Conservation (phyloP, 2,329 filamentous ascomycete genomes). For the Westerdykella ornata region DNA sequence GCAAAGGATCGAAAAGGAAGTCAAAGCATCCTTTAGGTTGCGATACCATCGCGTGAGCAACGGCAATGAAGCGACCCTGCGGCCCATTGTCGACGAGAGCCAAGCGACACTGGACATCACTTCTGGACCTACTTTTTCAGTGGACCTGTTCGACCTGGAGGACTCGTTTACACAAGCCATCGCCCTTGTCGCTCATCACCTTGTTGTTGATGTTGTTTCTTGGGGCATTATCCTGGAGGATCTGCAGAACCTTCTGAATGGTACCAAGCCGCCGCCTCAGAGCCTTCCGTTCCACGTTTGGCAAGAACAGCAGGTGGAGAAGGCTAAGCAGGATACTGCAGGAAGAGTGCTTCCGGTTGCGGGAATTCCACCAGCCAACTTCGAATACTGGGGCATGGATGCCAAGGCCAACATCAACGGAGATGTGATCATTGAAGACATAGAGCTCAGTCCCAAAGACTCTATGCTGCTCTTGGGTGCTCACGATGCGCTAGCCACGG, state of each 20-base stretch:
- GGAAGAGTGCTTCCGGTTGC: slow-evolving; percentile 22
- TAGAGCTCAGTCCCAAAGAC: slow-evolving; percentile 27
- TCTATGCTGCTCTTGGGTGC: slow-evolving; percentile 29
- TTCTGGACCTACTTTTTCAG: slow-evolving; percentile 36
- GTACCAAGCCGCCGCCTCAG: slow-evolving; percentile 19
- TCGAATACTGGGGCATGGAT: slow-evolving; percentile 37
- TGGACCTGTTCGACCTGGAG: slow-evolving; percentile 38
- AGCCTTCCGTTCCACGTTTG: slow-evolving; percentile 35
- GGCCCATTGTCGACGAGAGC: slow-evolving; percentile 21
- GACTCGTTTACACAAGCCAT: slow-evolving; percentile 29
- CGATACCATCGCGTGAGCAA: slow-evolving; percentile 13
- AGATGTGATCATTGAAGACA: slow-evolving; percentile 26
- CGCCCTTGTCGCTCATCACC: slow-evolving; percentile 35
- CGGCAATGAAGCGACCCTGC: slow-evolving; percentile 12
- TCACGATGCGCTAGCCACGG: slow-evolving; percentile 31
- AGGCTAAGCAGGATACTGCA: slow-evolving; percentile 21
- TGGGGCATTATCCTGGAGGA: slow-evolving; percentile 38
- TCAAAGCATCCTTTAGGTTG: slow-evolving; percentile 21
- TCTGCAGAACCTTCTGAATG: slow-evolving; percentile 29
- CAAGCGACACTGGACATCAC: slow-evolving; percentile 30
- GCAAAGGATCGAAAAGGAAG: slow-evolving; percentile 26
- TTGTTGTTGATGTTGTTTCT: slow-evolving; percentile 36
- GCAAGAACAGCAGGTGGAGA: slow-evolving; percentile 27
- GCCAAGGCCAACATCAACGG: slow-evolving; percentile 27
- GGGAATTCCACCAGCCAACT: slow-evolving; percentile 20